Conservation (phyloP, 495 filamentous ascomycete genomes). For the Xylaria nigripes region DNA sequence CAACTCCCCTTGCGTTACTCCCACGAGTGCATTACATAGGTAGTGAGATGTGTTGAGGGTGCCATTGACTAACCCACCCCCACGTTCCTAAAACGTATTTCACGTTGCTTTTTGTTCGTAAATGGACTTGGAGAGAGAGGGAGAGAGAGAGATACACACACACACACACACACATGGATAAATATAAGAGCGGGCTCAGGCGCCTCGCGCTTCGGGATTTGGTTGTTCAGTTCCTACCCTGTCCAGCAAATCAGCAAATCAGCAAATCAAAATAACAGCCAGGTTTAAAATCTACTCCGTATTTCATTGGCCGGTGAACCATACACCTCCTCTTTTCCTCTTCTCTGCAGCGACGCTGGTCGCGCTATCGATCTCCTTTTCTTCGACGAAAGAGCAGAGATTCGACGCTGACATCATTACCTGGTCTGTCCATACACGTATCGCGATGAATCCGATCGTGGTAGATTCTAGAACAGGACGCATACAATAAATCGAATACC, state of each 20-base stretch:
- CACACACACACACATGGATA: conserved; percentile 3
- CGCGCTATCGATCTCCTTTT: conserved; percentile 9
- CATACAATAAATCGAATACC: conserved; percentile 15
- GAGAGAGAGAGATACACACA: too few species aligned
- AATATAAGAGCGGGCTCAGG: conserved; percentile 6
- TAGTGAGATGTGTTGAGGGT: background rate
- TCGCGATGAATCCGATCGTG: conserved; percentile 3
- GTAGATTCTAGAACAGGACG: conserved; percentile 22
- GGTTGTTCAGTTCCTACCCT: conserved; percentile 14
- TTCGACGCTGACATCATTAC: conserved; percentile 7
- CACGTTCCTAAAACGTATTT: background rate
- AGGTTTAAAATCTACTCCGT: background rate
- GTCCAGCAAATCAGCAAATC: background rate
- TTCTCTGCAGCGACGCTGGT: conserved; percentile 2
- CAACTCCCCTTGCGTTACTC: background rate
- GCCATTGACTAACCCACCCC: background rate
- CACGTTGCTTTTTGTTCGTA: conserved; percentile 2
- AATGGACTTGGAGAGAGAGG: background rate
- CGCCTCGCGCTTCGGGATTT: conserved; percentile 27
- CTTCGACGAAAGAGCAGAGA: conserved; percentile 8
- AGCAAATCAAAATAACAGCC: conserved; percentile 10
- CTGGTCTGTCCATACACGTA: conserved; percentile 9
- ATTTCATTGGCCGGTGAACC: conserved; percentile 20
- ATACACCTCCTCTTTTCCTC: conserved; percentile 20
- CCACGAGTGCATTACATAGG: background rate